Percentiles rank a stretch among this genome's conserved stretches.
Conservation (phyloP, 2,329 filamentous ascomycete species). For the Alternaria sp. region DNA sequence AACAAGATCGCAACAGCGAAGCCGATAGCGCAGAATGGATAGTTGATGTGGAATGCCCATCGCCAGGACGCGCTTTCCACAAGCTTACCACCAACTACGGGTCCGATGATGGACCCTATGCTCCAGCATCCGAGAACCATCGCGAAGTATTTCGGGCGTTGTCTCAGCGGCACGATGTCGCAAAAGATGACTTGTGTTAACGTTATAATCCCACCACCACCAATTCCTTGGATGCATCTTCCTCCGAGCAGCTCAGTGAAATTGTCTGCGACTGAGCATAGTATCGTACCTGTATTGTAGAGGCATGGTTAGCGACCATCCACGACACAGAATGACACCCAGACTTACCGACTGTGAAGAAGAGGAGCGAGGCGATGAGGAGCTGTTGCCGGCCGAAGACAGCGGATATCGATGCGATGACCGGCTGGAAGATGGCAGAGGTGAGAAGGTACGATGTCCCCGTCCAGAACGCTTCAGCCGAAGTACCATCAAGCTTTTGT, state of each 20-base stretch:
- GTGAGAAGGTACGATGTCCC: slow-evolving; percentile 73
- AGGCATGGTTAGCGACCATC: not conserved
- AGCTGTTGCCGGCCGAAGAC: slow-evolving; percentile 58
- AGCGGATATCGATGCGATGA: slow-evolving; percentile 49
- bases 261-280: slow-evolving; percentile 49
- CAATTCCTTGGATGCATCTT: slow-evolving; percentile 47
- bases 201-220: slow-evolving; percentile 49
- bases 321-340: not conserved
- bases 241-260: slow-evolving; percentile 45
- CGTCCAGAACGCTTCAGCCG: slow-evolving; percentile 69
- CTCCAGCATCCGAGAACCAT: slow-evolving; percentile 56
- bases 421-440: slow-evolving; percentile 66
- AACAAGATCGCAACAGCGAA: slow-evolving; percentile 32
- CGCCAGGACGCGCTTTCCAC: slow-evolving; percentile 61
- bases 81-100: slow-evolving; percentile 57
- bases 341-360: slow-evolving; percentile 53
- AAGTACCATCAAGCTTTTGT: slow-evolving; percentile 27
- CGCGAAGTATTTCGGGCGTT: slow-evolving; percentile 51
- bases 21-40: slow-evolving; percentile 57
- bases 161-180: slow-evolving; percentile 52
- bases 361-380: slow-evolving; percentile 47
- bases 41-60: slow-evolving; percentile 71
- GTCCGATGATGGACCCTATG: slow-evolving; percentile 61
- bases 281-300: slow-evolving; percentile 37
- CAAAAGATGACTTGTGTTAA: slow-evolving; percentile 54